Evolutionary conservation across 2,329 filamentous ascomycete species (phyloP), one percentile per base, ranked within the genome.

Genomic region (Blastomyces gilchristii): DNA sequence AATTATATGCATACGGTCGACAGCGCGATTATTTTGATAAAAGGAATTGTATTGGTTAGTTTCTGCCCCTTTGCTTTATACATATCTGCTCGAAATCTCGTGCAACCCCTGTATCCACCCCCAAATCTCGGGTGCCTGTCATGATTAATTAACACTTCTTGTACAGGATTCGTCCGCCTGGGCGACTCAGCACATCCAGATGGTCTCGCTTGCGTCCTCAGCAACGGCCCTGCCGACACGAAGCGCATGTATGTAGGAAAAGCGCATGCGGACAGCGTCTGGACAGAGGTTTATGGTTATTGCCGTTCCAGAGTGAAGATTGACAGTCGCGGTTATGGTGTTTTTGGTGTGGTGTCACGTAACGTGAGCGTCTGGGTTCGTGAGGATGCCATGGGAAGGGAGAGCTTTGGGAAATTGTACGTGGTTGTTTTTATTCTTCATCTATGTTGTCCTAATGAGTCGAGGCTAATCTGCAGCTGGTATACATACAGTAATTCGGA

Each of bases 21-120:
- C 86, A 89, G 70, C 75, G 79, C 52, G 82, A 89, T 67, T 89
- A 88, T 69, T 85, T 85, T 66, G 82, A 87, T 68, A 74, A 79
- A 11, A 74, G 80, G 14, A 82, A 82, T 61, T 87, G 84, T 71
- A 80, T 89, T 62, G 86, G 85, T 60, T 2, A 39, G 70, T 68
- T 54, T 58, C 16, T 37, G 16, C 31, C 18, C 45, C 54, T 47
- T 41, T 16, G 31, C 41, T 18, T 11, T 11, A 43, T 43, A 43
- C 41, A 4, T 14, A n/a, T 2, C 11, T 5, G n/a, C 50, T n/a
- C 25, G 34, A 54, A 37, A 50, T 12, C 34, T 37, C 34, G 34
- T 37, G 34, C 34, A 37, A 11, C 34, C 50, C 25, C 25, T 31
- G 11, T 16, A 16, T 31, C 11, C 14, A 12, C 5, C 14, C 28